Base-by-base conservation (phyloP, 2,329 filamentous ascomycete species). In the Monosporascus sp. region DNA sequence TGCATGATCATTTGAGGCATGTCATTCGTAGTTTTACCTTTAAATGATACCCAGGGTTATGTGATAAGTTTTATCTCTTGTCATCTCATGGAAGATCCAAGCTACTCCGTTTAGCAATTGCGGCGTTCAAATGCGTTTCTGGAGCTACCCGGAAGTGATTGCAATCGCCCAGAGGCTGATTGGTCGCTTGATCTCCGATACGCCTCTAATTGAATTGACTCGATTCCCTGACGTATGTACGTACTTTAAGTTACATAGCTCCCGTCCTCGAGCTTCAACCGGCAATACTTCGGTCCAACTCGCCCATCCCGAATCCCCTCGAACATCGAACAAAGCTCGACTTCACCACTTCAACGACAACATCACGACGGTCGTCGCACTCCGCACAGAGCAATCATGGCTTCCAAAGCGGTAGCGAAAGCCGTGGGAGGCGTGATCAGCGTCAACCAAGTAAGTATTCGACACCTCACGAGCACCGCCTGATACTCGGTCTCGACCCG, bases 361-460 rank as follows among this genome's bases (percentile, higher is more conserved):
- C 52, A 51, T 52, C 54, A n/a, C 44, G 22, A 58, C 49, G 22
- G 50, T 31, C 49, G 52, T 53, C 61, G 56, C 58, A 52, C 51
- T 52, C 55, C 53, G 51, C 48, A 64, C 56, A 66, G 50, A 65
- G 70, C 66, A 71, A 77, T 64, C 58, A 86, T 86, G 84, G 82
- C 81, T 64, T 80, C 81, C 62, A 83, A 85, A 73, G 80, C 74
- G 66, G 79, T 73, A 66, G 76, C 77, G 52, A 83, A 83, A 68
- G 77, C 76, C 64, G 77, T 75, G 53, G 77, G 77, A 59, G 75
- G 77, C 62, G 76, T 80, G 54, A 71, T 86, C 53, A 76, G 75
- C 64, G 74, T 88, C 61, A 73, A 76, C 62, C 81, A 85, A 76
- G 85, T 87, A 75, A 62, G 74, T 61, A 48, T 11, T 34, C 48